Evolutionary conservation across 2,329 filamentous ascomycete species (phyloP).

Genomic region (Zymoseptoria pseudotritici): DNA sequence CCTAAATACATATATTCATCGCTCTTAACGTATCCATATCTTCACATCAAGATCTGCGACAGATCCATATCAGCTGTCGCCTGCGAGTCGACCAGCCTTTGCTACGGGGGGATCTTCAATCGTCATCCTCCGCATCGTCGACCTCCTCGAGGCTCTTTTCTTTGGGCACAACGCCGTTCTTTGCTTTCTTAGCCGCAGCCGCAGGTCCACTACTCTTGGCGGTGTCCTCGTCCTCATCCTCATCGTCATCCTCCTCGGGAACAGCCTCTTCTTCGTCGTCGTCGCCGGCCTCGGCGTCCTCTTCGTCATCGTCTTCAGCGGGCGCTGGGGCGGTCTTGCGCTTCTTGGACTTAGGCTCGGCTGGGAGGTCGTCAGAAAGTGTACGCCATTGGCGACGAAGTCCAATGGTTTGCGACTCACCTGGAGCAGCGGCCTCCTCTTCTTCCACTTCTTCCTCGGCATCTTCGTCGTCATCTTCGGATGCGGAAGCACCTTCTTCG

Average conservation of each 20-base stretch:
- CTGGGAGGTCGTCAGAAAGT: background rate
- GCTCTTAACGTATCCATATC: background rate
- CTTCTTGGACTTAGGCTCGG: slow-evolving; percentile 17
- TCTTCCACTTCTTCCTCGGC: slow-evolving; percentile 7
- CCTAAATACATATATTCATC: background rate
- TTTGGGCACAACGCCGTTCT: slow-evolving; percentile 25
- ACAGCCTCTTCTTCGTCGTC: slow-evolving; percentile 25
- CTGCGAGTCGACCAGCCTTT: background rate
- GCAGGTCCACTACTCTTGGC: slow-evolving; percentile 23
- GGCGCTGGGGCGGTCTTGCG: slow-evolving; percentile 15
- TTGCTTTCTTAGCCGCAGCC: slow-evolving; percentile 24
- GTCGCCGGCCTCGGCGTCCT: slow-evolving; percentile 15
- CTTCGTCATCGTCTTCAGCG: slow-evolving; percentile 15
- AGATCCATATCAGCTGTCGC: background rate
- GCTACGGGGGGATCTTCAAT: slow-evolving; percentile 1
- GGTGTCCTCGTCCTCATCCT: slow-evolving; percentile 22
- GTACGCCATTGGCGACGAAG: background rate
- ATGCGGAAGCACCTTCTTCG: slow-evolving; percentile 10
- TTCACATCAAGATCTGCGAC: background rate
- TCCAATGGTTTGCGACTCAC: slow-evolving; percentile 1
- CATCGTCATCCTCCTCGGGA: slow-evolving; percentile 29
- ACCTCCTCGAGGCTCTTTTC: slow-evolving; percentile 26
- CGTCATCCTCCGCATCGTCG: slow-evolving; percentile 19
- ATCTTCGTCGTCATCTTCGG: slow-evolving; percentile 10
- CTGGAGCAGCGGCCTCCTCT: slow-evolving; percentile 9